phyloP scores from a whole-genome alignment of 164 flowering plant species.

The Kingdonia uniflora region DNA sequence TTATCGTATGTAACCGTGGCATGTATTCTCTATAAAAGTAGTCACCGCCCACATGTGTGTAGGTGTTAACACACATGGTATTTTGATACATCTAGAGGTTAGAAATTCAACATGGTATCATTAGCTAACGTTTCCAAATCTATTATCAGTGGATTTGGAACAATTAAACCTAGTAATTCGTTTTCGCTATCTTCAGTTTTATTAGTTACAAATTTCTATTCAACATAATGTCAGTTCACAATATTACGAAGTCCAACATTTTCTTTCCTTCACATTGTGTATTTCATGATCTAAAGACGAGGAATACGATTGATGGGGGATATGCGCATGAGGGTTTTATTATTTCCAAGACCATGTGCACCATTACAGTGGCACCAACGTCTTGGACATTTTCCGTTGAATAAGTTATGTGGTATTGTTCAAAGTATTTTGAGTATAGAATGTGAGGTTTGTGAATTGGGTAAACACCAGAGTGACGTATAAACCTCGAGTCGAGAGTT shows the following conservation, averaged over 20 bases:
- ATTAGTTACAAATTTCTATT: too few species aligned
- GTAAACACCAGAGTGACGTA: not conserved
- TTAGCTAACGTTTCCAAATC: too few species aligned
- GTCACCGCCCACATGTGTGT: too few species aligned
- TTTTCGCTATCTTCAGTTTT: too few species aligned
- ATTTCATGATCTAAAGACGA: slow-evolving; percentile 2
- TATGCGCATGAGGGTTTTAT: not conserved
- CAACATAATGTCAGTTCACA: too few species aligned
- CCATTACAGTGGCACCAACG: slow-evolving; percentile 2
- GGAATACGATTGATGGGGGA: not conserved
- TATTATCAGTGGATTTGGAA: too few species aligned
- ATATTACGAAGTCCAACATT: slow-evolving; percentile 36
- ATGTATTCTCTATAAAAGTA: too few species aligned
- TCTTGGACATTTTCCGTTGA: not conserved
- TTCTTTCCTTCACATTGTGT: slow-evolving; percentile 9
- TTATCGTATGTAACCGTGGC: too few species aligned
- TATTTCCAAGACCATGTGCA: not conserved
- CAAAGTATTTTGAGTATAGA: not conserved
- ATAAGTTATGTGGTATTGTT: not conserved
- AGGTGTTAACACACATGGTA: too few species aligned
- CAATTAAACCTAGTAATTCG: too few species aligned
- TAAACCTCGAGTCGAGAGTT: not conserved
- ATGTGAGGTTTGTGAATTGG: slow-evolving; percentile 1
- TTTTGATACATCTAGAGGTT: too few species aligned
- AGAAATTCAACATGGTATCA: too few species aligned